Percentiles rank a stretch among this genome's conserved stretches.
Conservation (phyloP, 192 early-diverging fungal genomes). For the Linderina pennispora region DNA sequence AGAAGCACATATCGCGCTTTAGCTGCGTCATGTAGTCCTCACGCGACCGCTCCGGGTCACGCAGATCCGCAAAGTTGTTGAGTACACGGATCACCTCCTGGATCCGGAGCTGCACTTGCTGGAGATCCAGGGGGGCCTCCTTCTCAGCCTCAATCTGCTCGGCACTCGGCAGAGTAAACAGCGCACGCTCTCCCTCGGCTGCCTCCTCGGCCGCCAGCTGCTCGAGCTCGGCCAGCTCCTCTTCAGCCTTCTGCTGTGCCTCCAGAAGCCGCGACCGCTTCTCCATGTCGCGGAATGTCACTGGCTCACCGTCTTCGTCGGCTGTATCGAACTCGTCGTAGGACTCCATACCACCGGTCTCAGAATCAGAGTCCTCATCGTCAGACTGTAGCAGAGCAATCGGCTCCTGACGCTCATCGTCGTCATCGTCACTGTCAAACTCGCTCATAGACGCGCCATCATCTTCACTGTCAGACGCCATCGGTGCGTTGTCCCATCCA, state of each 20-base stretch:
- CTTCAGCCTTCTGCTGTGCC: conserved; percentile 45
- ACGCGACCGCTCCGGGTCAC: conserved; percentile 65
- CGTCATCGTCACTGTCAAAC: conserved; percentile 33
- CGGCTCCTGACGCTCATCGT: conserved; percentile 28
- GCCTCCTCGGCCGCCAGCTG: conserved; percentile 55
- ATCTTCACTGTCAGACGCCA: conserved; percentile 38
- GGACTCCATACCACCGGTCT: conserved; percentile 26
- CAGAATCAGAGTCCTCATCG: conserved; percentile 21
- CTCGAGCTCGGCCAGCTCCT: conserved; percentile 65
- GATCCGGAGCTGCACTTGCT: conserved; percentile 77
- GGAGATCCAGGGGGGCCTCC: conserved; percentile 60
- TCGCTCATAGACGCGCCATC: conserved; percentile 50
- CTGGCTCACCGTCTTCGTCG: conserved; percentile 10
- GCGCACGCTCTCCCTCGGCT: conserved; percentile 46
- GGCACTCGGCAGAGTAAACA: conserved; percentile 53
- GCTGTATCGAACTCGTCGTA: conserved; percentile 44
- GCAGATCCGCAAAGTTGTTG: conserved; percentile 82
- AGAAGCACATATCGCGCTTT: conserved; percentile 81
- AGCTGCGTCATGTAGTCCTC: conserved; percentile 84
- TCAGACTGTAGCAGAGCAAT: conserved; percentile 28
- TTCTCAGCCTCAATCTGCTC: conserved; percentile 62
- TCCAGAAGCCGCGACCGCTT: conserved; percentile 60
- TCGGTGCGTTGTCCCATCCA: conserved; percentile 43
- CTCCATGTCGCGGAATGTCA: conserved; percentile 61
- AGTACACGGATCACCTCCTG: conserved; percentile 86